These are phyloP conservation scores for Rhodamnia argentea DNA, from an alignment of 345 rosid genomes.

Conservation along the genomic window DNA sequence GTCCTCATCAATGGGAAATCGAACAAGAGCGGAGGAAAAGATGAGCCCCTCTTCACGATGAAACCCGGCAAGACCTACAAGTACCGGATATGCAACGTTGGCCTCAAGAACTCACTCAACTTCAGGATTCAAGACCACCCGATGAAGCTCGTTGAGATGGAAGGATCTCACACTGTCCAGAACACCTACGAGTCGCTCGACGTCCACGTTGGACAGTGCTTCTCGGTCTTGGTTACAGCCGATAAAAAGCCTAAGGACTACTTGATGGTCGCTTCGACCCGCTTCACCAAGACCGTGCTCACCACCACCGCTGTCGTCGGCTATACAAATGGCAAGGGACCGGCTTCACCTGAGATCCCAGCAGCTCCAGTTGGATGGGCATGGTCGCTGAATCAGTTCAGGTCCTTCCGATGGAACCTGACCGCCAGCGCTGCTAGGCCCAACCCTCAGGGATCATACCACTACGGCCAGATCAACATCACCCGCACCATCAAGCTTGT, in stretches of 20 bases:
- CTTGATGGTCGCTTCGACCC: slow-evolving; percentile 18
- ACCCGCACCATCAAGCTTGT: slow-evolving; percentile 21
- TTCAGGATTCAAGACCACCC: slow-evolving; percentile 20
- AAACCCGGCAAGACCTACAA: slow-evolving; percentile 22
- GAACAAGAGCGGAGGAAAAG: slow-evolving; percentile 1
- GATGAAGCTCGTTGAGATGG: slow-evolving; percentile 23
- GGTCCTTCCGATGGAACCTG: slow-evolving; percentile 27
- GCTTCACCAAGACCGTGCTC: slow-evolving; percentile 13
- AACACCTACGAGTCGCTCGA: slow-evolving; percentile 16
- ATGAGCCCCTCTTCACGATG: slow-evolving; percentile 19
- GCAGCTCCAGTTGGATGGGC: slow-evolving; percentile 26
- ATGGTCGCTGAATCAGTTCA: slow-evolving; percentile 29
- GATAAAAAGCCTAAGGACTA: slow-evolving; percentile 18
- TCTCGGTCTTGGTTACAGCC: slow-evolving; percentile 11
- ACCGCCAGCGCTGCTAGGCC: slow-evolving; percentile 30
- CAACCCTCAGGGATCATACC: slow-evolving; percentile 30
- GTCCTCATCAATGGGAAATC: slow-evolving; percentile 18
- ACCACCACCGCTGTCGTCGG: slow-evolving; percentile 9
- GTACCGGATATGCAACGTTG: slow-evolving; percentile 18
- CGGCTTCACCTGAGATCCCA: slow-evolving; percentile 13
- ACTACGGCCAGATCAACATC: slow-evolving; percentile 22
- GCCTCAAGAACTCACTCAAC: slow-evolving; percentile 17
- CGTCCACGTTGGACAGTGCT: slow-evolving; percentile 23
- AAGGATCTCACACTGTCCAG: slow-evolving; percentile 22
- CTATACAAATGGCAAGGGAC: slow-evolving; percentile 9